Percentiles rank a stretch among this genome's conserved stretches.
Conservation (phyloP, 352 stramenopile species). For the Thalassiosira pacifica region DNA sequence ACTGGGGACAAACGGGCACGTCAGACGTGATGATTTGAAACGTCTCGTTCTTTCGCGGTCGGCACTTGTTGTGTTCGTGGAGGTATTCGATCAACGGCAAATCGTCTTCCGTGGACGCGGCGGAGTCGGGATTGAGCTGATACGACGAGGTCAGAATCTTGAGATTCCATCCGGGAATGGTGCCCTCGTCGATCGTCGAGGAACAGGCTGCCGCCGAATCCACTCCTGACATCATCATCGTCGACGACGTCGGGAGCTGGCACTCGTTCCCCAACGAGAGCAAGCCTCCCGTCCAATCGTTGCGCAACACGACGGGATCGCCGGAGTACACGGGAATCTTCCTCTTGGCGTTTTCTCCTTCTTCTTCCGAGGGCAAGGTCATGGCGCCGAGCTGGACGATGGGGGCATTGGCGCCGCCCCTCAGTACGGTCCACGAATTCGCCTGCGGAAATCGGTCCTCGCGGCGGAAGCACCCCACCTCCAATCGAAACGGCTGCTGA, state of each 20-base stretch:
- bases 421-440: conserved; percentile 51
- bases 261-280: conserved; percentile 65
- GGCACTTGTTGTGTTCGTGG: conserved; percentile 62
- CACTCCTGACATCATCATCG: not conserved
- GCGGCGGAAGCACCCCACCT: conserved; percentile 58
- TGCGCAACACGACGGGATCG: conserved; percentile 72
- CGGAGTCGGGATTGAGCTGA: conserved; percentile 47
- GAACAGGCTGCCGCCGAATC: no score
- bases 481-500: conserved; percentile 12
- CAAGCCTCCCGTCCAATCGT: conserved; percentile 75
- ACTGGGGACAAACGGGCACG: conserved; percentile 67
- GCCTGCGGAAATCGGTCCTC: conserved; percentile 46
- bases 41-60: conserved; percentile 60
- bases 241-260: not conserved
- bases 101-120: conserved; percentile 43
- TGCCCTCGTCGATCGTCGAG: not conserved
- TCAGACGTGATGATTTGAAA: conserved; percentile 71
- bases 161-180: conserved; percentile 44
- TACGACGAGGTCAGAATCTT: conserved; percentile 72
- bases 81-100: conserved; percentile 62
- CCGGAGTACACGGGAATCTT: conserved; percentile 66
- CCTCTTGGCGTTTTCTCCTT: not conserved
- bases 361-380: not conserved
- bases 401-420: conserved; percentile 41
- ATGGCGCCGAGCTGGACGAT: conserved; percentile 42